phyloP scores from a whole-genome alignment of 2,329 filamentous ascomycete genomes.

The Myriosclerotinia scirpicola region DNA sequence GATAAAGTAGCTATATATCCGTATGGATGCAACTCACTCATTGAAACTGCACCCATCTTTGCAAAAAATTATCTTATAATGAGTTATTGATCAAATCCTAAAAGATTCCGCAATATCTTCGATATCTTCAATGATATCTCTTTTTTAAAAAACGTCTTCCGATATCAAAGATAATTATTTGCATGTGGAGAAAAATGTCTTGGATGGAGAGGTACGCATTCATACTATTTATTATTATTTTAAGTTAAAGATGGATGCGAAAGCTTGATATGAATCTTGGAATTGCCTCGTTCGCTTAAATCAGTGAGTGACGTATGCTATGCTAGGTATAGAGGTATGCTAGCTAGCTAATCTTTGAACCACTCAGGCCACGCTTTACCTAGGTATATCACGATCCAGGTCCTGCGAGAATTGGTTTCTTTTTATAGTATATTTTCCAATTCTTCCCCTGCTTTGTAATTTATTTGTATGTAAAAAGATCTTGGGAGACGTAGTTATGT shows the following conservation, averaged over 20 bases:
- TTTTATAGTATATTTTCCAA: background rate
- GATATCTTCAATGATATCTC: background rate
- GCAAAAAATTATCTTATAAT: background rate
- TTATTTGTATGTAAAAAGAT: background rate
- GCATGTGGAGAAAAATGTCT: background rate
- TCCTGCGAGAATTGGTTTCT: background rate
- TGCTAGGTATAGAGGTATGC: no score
- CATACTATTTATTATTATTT: background rate
- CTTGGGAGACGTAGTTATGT: background rate
- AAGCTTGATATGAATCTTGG: background rate
- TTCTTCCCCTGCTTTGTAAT: no score
- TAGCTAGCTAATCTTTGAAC: background rate
- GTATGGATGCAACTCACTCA: constrained; percentile 37
- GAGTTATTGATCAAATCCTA: background rate
- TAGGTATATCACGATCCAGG: constrained; percentile 15
- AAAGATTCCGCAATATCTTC: background rate
- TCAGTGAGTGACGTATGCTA: constrained; percentile 16
- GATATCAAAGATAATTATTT: background rate
- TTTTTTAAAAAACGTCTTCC: background rate
- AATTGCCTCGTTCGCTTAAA: constrained; percentile 14
- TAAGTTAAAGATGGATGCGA: background rate
- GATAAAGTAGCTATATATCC: constrained; percentile 43
- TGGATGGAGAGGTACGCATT: constrained; percentile 1
- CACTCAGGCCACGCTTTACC: background rate
- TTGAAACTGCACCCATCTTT: constrained; percentile 42